Conservation (phyloP, 2,329 filamentous ascomycete species). For the Aspergillus ochraceus region DNA sequence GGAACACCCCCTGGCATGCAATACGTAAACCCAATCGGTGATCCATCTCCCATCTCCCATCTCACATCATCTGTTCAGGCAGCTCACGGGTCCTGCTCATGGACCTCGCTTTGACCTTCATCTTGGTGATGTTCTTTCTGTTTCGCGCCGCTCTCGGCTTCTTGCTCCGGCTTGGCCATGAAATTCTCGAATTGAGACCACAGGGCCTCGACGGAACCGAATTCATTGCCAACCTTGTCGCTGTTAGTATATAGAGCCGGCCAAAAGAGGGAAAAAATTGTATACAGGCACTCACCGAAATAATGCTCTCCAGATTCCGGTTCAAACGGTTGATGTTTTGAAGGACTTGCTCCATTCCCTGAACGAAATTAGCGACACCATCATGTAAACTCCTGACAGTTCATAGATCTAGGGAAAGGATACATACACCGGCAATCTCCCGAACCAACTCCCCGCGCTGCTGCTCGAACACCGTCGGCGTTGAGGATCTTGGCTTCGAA, state of each 20-base stretch:
- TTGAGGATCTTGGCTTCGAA: conserved; percentile 17
- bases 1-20: conserved; percentile 1
- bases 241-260: not conserved
- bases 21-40: not conserved
- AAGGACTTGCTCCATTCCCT: conserved; percentile 82
- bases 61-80: conserved; percentile 14
- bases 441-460: conserved; percentile 43
- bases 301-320: conserved; percentile 84
- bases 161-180: conserved; percentile 70
- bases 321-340: conserved; percentile 97
- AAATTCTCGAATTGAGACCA: conserved; percentile 98
- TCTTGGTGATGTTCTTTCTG: conserved; percentile 24
- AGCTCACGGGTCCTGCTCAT: conserved; percentile 21
- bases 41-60: too few relatives aligned
- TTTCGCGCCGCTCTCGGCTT: conserved; percentile 32
- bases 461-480: conserved; percentile 43
- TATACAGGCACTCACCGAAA: conserved; percentile 61
- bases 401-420: not conserved
- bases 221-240: conserved; percentile 83
- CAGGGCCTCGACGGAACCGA: conserved; percentile 91
- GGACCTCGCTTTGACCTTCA: conserved; percentile 22
- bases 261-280: not conserved
- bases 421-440: conserved; percentile 46
- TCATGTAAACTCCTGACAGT: not conserved
- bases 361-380: not conserved